phyloP scores from a whole-genome alignment of 1,284 basidiomycete species.

The Moniliophthora roreri region DNA sequence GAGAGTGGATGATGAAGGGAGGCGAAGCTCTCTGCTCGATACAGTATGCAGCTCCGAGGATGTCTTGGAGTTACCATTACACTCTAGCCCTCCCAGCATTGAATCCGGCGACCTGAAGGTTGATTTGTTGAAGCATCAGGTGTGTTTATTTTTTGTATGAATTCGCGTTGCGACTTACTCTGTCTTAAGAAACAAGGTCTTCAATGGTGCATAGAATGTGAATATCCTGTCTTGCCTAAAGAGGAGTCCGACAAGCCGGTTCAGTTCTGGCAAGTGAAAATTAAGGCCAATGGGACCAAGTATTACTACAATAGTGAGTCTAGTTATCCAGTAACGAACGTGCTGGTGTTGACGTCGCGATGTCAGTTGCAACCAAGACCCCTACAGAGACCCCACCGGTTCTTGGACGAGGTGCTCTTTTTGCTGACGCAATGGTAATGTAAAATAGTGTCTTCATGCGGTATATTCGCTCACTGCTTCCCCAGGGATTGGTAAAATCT shows the following conservation, averaged over 20 bases:
- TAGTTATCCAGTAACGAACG: not conserved
- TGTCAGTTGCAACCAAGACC: slow-evolving; percentile 73
- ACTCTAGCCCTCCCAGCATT: slow-evolving; percentile 68
- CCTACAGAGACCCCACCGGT: slow-evolving; percentile 65
- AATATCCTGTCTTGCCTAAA: slow-evolving; percentile 72
- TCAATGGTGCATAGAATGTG: slow-evolving; percentile 78
- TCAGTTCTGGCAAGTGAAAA: slow-evolving; percentile 81
- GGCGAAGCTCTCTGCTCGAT: slow-evolving; percentile 69
- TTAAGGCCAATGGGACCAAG: slow-evolving; percentile 51
- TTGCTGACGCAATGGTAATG: slow-evolving; percentile 88
- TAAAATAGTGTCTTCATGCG: slow-evolving; percentile 25
- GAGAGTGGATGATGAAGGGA: slow-evolving; percentile 76
- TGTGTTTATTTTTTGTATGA: slow-evolving; percentile 25
- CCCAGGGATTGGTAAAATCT: slow-evolving; percentile 35
- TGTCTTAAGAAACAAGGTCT: slow-evolving; percentile 63
- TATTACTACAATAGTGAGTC: slow-evolving; percentile 66
- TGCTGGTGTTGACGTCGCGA: not conserved
- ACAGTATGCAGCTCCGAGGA: slow-evolving; percentile 67
- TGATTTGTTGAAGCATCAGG: slow-evolving; percentile 80
- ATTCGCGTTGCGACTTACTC: not conserved
- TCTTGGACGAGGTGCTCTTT: slow-evolving; percentile 81
- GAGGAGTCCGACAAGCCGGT: slow-evolving; percentile 70
- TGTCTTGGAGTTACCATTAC: slow-evolving; percentile 63
- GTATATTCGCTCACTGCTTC: not conserved
- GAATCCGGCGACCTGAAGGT: slow-evolving; percentile 64